phyloP scores from a whole-genome alignment of 2,329 filamentous ascomycete genomes.

The Aspergillus neotritici region DNA sequence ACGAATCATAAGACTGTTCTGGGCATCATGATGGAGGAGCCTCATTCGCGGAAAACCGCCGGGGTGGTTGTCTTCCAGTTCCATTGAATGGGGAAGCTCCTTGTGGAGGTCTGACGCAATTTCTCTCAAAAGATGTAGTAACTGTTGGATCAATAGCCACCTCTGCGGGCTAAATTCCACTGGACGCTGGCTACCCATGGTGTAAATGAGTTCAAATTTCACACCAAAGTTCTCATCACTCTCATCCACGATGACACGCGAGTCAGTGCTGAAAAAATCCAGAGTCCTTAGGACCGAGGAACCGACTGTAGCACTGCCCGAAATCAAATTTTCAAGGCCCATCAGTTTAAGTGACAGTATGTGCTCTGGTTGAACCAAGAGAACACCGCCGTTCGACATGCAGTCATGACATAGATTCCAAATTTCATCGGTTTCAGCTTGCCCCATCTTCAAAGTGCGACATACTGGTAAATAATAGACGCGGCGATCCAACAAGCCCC shows the following conservation, averaged over 20 bases:
- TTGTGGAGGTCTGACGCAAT: constrained; percentile 27
- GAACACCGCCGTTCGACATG: constrained; percentile 46
- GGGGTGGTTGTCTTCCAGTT: constrained; percentile 30
- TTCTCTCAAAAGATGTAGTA: constrained; percentile 45
- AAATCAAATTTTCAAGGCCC: constrained; percentile 46
- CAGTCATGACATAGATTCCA: constrained; percentile 42
- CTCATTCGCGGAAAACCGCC: constrained; percentile 48
- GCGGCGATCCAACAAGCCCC: constrained; percentile 41
- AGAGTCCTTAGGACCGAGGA: constrained; percentile 6
- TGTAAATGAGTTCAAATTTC: constrained; percentile 60
- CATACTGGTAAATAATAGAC: constrained; percentile 46
- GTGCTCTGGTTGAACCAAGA: constrained; percentile 60
- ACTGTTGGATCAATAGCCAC: constrained; percentile 52
- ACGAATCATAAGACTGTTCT: constrained; percentile 16
- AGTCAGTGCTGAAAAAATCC: constrained; percentile 8
- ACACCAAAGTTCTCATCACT: constrained; percentile 59
- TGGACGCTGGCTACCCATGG: constrained; percentile 49
- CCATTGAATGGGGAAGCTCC: constrained; percentile 37
- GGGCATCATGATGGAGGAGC: constrained; percentile 42
- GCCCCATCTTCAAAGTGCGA: constrained; percentile 39
- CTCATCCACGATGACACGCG: constrained; percentile 59
- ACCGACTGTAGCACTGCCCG: constrained; percentile 7
- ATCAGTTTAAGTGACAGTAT: constrained; percentile 60
- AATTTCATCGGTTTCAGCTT: constrained; percentile 33
- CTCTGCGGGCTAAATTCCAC: constrained; percentile 52